Base-by-base conservation (phyloP, 2,329 filamentous ascomycete genomes). In the Amylocarpus encephaloides region DNA sequence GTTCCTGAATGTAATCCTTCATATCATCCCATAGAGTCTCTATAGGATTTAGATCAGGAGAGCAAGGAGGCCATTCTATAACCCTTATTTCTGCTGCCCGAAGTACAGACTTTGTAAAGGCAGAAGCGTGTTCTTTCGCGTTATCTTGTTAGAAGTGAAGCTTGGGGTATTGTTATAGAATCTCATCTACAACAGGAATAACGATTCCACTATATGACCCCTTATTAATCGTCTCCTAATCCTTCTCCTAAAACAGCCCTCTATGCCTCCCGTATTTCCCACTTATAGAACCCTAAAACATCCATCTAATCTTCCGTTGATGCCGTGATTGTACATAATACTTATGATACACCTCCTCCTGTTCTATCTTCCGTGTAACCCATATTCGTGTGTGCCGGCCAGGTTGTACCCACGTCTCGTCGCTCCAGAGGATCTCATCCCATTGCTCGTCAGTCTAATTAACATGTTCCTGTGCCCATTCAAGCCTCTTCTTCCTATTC, bases 1-100 rank as follows among this genome's bases (percentile, higher is more conserved):
- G 19, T 34, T 48, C 30, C 43, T 59, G 40, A 30, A 56, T 56
- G 49, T 57, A 56, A 19, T 57, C 47, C 50, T 60, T 60, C 32
- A 57, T 58, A 11, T 34, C 12, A 48, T 58, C 32, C 55, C 42
- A 58, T 7, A 59, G 19, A 26, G 43, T 55, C 45, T 57, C 44
- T 22, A 59, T 60, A 30, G 49, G 49, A 42, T 50, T 55, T 10
- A 59, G 47, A 48, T 59, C 56, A 22, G 54, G 54, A 7, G 50
- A 57, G 18, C 42, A 15, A 5, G 45, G 11, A 32, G 54, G 58
- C 56, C 35, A 59, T 3, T 38, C 11, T 5, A 60, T 58, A 42
- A 18, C 13, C 19, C 18, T 35, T 40, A 56, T 40, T 13, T 41
- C 41, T 29, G 9, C 22, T 13, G 22, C 36, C 35, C 34, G 13